phyloP scores from a whole-genome alignment of 495 filamentous ascomycete species.

The Hyaloscypha bicolor region DNA sequence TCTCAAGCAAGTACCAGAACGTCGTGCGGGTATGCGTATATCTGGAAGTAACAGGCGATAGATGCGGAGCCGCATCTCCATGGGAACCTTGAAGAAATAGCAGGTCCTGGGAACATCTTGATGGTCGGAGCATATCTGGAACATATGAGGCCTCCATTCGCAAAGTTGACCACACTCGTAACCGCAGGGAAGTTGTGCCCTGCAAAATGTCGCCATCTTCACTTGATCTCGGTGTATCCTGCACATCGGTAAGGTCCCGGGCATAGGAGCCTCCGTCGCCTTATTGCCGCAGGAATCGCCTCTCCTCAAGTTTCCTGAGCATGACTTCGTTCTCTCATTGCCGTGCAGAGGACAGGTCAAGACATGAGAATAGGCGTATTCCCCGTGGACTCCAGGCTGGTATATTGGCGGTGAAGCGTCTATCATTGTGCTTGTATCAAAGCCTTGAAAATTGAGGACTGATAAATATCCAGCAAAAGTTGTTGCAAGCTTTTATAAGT shows the following conservation, averaged over 20 bases:
- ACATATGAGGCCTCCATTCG: constrained; percentile 13
- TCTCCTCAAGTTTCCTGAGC: constrained; percentile 15
- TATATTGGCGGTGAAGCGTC: background rate
- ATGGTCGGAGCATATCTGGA: constrained; percentile 15
- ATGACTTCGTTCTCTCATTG: constrained; percentile 5
- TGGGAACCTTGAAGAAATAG: constrained; percentile 20
- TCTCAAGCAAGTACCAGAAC: background rate
- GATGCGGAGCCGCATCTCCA: constrained; percentile 21
- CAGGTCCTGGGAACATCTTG: constrained; percentile 5
- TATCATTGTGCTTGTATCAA: no score
- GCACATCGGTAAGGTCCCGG: constrained; percentile 16
- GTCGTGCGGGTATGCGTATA: constrained; percentile 14
- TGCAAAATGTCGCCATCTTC: constrained; percentile 6
- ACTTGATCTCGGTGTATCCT: constrained; percentile 11
- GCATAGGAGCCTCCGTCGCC: constrained; percentile 5
- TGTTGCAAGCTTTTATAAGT: background rate
- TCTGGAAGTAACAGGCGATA: constrained; percentile 17
- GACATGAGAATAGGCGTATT: constrained; percentile 2
- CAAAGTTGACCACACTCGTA: constrained; percentile 21
- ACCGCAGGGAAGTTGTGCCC: constrained; percentile 15
- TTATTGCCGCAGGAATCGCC: constrained; percentile 8
- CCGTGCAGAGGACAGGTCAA: constrained; percentile 8
- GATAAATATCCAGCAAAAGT: background rate
- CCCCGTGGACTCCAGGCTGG: background rate
- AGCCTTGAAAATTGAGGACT: background rate